Base-by-base conservation (phyloP, 805 yeast genomes). In the Jamesozyma spencerorum region DNA sequence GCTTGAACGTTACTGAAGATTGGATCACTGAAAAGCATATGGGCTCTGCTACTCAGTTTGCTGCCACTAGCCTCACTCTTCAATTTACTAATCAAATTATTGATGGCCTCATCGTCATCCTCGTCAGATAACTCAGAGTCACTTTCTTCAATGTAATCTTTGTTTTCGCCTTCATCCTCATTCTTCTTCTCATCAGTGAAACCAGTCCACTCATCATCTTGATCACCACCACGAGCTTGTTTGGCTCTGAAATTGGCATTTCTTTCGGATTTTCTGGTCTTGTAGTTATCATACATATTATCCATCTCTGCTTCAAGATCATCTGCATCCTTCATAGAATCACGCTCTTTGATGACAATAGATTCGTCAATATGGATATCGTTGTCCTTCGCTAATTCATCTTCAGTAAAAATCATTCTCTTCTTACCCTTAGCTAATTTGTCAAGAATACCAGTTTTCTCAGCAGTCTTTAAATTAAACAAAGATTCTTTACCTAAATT, bases 391-490 rank as follows among this genome's bases (percentile, higher is more conserved):
- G 69, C 64, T 28, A 72, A 47, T 40, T 77, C 85, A 39, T 76
- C 77, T 45, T 70, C 68, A 34, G 68, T 64, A 50, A 81, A 79
- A 18, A 83, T 52, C 70, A 69, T 68, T 57, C 72, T 63, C 63
- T 77, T 78, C 55, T 81, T 83, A 64, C 96, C 97, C 52, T 74
- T 77, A 11, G 83, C 77, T 38, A 88, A 65, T 28, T 81, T 78
- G 40, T 76, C 75, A 41, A 86, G 63, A 47, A 82, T 76, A 34
- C 97, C 97, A 2, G 95, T 79, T 62, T 82, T 83, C 60, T 85
- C 85, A 3, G 96, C 96, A n/a, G 74, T 65, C 54, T 78, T 81
- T 58, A 92, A 70, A 55, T 81, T 85, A 68, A 92, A 92, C 43
- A 86, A 67, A 1, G 88, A 74, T 44, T 83, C 88, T 41, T 81